Evolutionary conservation across 169 alveolate species (phyloP).

Genomic region (Plasmodium berghei): DNA sequence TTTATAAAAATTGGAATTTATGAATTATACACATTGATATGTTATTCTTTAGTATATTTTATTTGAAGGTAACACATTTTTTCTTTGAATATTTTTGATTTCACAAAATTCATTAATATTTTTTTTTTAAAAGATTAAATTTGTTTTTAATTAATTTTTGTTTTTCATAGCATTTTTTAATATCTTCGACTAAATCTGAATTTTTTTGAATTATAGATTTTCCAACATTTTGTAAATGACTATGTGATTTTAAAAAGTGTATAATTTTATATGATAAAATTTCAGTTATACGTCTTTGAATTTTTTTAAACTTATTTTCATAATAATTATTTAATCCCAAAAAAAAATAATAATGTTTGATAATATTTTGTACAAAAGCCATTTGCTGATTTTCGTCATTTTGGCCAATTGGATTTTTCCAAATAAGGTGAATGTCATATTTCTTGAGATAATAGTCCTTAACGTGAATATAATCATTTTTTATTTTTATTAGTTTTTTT

Average conservation of each 20-base stretch:
- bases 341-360: constrained; percentile 40
- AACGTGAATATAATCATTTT: constrained; percentile 64
- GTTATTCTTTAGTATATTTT: too few species aligned
- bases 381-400: constrained; percentile 13
- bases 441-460: constrained; percentile 64
- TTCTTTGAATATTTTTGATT: constrained; percentile 7
- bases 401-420: not conserved
- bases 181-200: constrained; percentile 7
- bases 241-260: constrained; percentile 15
- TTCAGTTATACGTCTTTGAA: constrained; percentile 21
- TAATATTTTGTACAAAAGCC: constrained; percentile 13
- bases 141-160: constrained; percentile 41
- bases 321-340: constrained; percentile 44
- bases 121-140: constrained; percentile 24
- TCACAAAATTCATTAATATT: constrained; percentile 14
- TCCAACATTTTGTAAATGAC: constrained; percentile 21
- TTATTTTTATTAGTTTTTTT: constrained; percentile 66
- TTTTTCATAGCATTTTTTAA: constrained; percentile 31
- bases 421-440: constrained; percentile 30
- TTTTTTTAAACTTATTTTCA: constrained; percentile 66
- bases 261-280: constrained; percentile 28
- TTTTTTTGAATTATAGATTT: constrained; percentile 40
- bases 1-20: too few species aligned
- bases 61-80: not conserved
- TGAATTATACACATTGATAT: too few species aligned